phyloP scores from a whole-genome alignment of 257 asterid species.

The Henckelia pumila region DNA sequence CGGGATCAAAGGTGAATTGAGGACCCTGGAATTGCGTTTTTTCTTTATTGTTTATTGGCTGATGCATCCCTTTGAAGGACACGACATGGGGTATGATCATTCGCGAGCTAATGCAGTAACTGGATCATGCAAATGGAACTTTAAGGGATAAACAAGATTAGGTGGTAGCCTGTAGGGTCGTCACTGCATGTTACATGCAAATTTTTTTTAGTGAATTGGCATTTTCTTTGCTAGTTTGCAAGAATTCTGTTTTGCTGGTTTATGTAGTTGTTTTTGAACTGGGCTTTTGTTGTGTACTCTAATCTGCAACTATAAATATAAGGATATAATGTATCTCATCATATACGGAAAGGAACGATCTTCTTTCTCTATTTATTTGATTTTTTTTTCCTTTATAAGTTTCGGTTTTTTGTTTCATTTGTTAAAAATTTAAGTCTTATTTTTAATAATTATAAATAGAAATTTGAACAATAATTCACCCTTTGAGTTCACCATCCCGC shows the following conservation, averaged over 20 bases:
- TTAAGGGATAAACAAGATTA: slow-evolving; percentile 28
- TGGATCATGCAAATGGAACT: slow-evolving; percentile 40
- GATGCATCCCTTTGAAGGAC: slow-evolving; percentile 4
- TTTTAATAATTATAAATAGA: too few species aligned
- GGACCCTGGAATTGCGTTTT: background rate
- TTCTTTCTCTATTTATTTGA: background rate
- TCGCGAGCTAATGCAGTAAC: slow-evolving; percentile 25
- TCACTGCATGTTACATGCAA: slow-evolving; percentile 20
- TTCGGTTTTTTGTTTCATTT: too few species aligned
- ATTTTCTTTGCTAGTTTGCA: slow-evolving; percentile 12
- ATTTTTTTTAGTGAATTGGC: slow-evolving; percentile 28
- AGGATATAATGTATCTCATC: background rate
- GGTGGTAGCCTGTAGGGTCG: slow-evolving; percentile 23
- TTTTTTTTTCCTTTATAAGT: too few species aligned
- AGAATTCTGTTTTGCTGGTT: slow-evolving; percentile 17
- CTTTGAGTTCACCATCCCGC: too few species aligned
- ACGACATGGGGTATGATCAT: slow-evolving; percentile 15
- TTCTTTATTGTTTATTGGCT: slow-evolving; percentile 17
- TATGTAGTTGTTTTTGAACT: slow-evolving; percentile 25
- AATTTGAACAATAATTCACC: too few species aligned
- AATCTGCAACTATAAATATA: slow-evolving; percentile 25
- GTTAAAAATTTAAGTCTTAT: too few species aligned
- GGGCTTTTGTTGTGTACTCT: slow-evolving; percentile 24
- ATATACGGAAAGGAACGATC: background rate
- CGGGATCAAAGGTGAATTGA: slow-evolving; percentile 5